Percentiles rank a stretch among this genome's conserved stretches.
phyloP scores from a whole-genome alignment of 352 stramenopile species.

The Phytophthora cryptogea region DNA sequence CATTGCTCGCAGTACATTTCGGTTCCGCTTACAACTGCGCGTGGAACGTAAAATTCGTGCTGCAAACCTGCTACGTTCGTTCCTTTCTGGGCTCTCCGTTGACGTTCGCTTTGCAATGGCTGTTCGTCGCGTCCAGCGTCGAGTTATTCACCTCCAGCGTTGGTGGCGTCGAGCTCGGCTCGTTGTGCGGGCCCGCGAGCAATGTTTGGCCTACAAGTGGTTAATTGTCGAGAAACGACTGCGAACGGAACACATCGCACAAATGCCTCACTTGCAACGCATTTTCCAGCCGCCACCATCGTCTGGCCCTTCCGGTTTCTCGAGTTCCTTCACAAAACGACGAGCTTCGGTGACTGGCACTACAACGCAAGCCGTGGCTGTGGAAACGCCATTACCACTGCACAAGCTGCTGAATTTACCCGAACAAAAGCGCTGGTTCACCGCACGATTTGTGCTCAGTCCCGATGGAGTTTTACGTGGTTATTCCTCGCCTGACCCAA shows the following conservation, averaged over 20 bases:
- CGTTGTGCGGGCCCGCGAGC: slow-evolving; percentile 55
- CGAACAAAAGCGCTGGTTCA: slow-evolving; percentile 56
- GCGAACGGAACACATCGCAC: slow-evolving; percentile 52
- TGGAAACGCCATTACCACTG: slow-evolving; percentile 30
- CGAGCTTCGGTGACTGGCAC: slow-evolving; percentile 7
- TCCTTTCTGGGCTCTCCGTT: slow-evolving; percentile 54
- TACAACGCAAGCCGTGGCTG: neutral
- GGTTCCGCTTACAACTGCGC: slow-evolving; percentile 42
- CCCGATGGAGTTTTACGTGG: slow-evolving; percentile 54
- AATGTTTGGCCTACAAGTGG: slow-evolving; percentile 63
- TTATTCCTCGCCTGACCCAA: slow-evolving; percentile 1
- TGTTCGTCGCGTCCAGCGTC: slow-evolving; percentile 60
- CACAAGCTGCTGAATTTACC: slow-evolving; percentile 61
- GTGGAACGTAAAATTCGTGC: slow-evolving; percentile 42
- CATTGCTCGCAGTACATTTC: slow-evolving; percentile 45
- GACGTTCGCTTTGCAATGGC: slow-evolving; percentile 69
- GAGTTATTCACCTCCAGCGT: slow-evolving; percentile 56
- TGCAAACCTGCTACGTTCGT: slow-evolving; percentile 41
- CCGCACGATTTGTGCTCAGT: slow-evolving; percentile 47
- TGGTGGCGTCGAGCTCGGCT: slow-evolving; percentile 67
- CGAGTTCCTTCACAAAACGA: slow-evolving; percentile 10
- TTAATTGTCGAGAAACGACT: slow-evolving; percentile 48
- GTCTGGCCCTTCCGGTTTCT: slow-evolving; percentile 1
- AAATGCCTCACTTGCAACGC: slow-evolving; percentile 56
- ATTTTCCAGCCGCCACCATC: slow-evolving; percentile 51